Evolutionary conservation across 1,284 basidiomycete genomes (phyloP), one percentile per base, ranked within the genome.

Genomic region (Hymenochaete sp.): DNA sequence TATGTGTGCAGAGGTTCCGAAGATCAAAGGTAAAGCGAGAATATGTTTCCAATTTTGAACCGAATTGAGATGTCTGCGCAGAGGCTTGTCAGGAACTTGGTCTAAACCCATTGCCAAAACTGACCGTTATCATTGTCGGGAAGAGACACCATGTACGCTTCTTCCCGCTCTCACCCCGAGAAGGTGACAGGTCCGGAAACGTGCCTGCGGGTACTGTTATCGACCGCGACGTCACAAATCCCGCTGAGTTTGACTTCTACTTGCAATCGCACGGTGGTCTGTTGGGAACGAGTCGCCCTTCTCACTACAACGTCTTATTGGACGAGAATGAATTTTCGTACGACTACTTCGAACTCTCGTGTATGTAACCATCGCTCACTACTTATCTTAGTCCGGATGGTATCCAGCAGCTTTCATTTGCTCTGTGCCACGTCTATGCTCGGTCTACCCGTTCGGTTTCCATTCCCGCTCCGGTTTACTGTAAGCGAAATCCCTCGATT

Each of bases 381-480:
- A 21, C 27, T 44, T 25, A 36, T 19, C 21, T 42, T 46, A 82
- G 79, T 18, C 67, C 81, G 11, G 82, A 86, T 56, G 68, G 71
- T 33, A 57, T 87, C 8, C 84, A 87, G 52, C 70, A 74, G 2
- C 60, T 90, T 2, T 79, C 84, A 0, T 89, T 83, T 53, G 76
- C 82, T 1, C 62, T 90, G 0, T 88, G 83, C 56, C 86, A 88
- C 53, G 79, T 88, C 8, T 91, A 89, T 56, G 84, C 84, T 0
- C 72, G 87, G 2, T 79, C 82, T 10, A 90, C 87, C 1, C 77
- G 88, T 32, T 85, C 84, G 0, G 87, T 91, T 0, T 88, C 85
- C 0, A 85, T 89, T 45, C 84, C 85, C 0, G 86, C 86, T 0
- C 87, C 86, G 0, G 83, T 88, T 0, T 90, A 88, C 55, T 89